Evolutionary conservation across 306 rosid genomes (phyloP).

Genomic region (Citrullus mucosospermus): DNA sequence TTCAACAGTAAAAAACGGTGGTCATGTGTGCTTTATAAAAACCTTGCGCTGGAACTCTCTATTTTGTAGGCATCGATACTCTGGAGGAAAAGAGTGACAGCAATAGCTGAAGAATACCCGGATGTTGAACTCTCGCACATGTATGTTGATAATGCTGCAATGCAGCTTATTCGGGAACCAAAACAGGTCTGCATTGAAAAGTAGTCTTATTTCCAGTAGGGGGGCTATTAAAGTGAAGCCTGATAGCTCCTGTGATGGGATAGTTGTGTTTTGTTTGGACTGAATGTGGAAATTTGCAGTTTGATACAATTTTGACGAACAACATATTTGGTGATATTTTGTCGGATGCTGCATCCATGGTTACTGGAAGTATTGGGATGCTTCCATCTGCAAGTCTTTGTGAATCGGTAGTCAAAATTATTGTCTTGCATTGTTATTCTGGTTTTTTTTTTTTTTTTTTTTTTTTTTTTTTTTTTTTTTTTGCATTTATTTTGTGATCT

Average conservation of each 20-base stretch:
- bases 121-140: conserved; percentile 91
- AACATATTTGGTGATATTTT: conserved; percentile 92
- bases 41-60: conserved; percentile 1
- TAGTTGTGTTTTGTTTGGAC: neutral
- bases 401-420: conserved; percentile 43
- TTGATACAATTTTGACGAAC: conserved; percentile 84
- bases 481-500: neutral
- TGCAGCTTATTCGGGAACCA: conserved; percentile 87
- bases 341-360: conserved; percentile 95
- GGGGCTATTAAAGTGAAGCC: conserved; percentile 5
- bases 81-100: conserved; percentile 73
- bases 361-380: conserved; percentile 98
- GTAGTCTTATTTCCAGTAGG: neutral
- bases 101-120: conserved; percentile 59
- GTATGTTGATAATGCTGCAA: conserved; percentile 92
- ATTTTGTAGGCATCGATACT: conserved; percentile 65
- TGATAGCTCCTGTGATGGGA: neutral
- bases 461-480: no score
- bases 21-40: neutral
- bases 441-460: neutral
- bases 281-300: conserved; percentile 35
- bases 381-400: conserved; percentile 96
- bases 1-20: neutral
- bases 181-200: conserved; percentile 56
- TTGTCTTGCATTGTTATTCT: conserved; percentile 4